phyloP scores from a whole-genome alignment of 2,329 filamentous ascomycete species.

The Diaporthe caulivora region DNA sequence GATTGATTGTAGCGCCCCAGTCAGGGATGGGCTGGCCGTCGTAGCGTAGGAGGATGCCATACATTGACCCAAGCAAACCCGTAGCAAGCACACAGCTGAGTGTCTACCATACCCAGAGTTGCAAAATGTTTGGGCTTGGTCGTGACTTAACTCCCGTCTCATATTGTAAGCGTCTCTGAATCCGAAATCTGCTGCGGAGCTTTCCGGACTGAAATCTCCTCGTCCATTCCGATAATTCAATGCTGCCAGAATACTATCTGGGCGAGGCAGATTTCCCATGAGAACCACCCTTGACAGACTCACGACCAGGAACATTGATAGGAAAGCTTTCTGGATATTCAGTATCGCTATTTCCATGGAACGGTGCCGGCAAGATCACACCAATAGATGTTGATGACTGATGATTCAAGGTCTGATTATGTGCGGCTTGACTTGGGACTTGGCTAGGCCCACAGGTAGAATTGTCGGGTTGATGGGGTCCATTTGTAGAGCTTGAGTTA shows the following conservation, averaged over 20 bases:
- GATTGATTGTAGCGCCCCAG: neutral
- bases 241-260: neutral
- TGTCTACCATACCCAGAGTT: neutral
- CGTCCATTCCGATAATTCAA: neutral
- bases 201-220: accelerated
- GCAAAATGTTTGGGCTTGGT: neutral
- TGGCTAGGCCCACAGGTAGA: neutral
- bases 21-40: neutral
- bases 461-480: accelerated
- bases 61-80: neutral
- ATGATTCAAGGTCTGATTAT: neutral
- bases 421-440: neutral
- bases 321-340: too few relatives aligned
- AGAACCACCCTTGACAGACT: accelerated
- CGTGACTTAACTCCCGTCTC: neutral
- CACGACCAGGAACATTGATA: too few relatives aligned
- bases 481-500: neutral
- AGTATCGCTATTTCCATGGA: neutral
- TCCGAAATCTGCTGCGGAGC: neutral
- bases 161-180: neutral
- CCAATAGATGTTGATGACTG: neutral
- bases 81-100: neutral
- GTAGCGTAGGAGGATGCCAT: neutral
- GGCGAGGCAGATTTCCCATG: neutral
- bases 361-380: neutral